These are phyloP conservation scores for Veloporphyrellus conicus DNA, from an alignment of 1,284 basidiomycete species.

Conservation along the genomic window DNA sequence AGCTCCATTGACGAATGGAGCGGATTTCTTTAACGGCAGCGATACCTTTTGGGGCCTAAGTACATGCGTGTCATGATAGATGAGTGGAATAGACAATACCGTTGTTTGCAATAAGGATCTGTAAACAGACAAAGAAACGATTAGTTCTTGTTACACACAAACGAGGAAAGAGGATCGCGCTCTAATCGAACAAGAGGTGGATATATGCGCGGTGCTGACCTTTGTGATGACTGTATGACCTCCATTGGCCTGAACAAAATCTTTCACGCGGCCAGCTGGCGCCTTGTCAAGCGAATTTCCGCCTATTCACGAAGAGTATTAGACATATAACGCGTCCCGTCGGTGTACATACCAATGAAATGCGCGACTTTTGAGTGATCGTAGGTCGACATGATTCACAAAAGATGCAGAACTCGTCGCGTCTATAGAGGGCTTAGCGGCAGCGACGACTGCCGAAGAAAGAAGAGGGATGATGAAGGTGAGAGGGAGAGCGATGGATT, in stretches of 20 bases:
- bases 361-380: conserved; percentile 80
- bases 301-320: conserved; percentile 49
- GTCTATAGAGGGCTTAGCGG: conserved; percentile 6
- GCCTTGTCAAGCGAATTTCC: conserved; percentile 89
- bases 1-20: conserved; percentile 99
- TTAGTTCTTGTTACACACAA: conserved; percentile 10
- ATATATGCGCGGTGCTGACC: conserved; percentile 46
- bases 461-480: conserved; percentile 19
- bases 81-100: conserved; percentile 45
- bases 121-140: not conserved
- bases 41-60: conserved; percentile 61
- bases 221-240: conserved; percentile 99
- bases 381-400: conserved; percentile 54
- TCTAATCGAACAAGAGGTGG: conserved; percentile 8
- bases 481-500: conserved; percentile 7
- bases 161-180: not conserved
- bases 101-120: conserved; percentile 97
- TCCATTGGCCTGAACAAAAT: conserved; percentile 89
- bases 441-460: conserved; percentile 7
- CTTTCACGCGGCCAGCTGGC: conserved; percentile 72
- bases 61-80: conserved; percentile 18
- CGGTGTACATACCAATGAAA: conserved; percentile 66
- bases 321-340: conserved; percentile 14
- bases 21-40: conserved; percentile 99
- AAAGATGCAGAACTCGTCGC: conserved; percentile 6